Percentiles rank a stretch among this genome's conserved stretches.
Conservation (phyloP, 2,329 filamentous ascomycete genomes). For the Trichothecium roseum region DNA sequence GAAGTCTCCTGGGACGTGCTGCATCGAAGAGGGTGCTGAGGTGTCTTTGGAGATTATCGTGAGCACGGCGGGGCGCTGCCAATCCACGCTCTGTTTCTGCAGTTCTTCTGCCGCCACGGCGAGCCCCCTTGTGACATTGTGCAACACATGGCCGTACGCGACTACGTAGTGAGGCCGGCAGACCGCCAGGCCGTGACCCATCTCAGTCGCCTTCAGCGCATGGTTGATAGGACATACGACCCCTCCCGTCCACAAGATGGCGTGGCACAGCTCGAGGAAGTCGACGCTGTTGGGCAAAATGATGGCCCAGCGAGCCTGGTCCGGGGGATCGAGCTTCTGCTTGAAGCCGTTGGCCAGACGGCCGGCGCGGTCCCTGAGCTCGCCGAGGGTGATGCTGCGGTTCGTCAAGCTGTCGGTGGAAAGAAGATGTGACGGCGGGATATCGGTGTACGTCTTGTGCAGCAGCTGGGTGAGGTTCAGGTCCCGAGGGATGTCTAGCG, state of each 20-base stretch:
- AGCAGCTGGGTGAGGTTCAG: slow-evolving; percentile 33
- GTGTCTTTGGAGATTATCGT: slow-evolving; percentile 18
- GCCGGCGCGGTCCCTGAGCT: slow-evolving; percentile 28
- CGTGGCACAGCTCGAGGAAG: slow-evolving; percentile 30
- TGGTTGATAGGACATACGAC: slow-evolving; percentile 27
- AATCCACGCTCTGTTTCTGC: slow-evolving; percentile 15
- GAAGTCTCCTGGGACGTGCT: slow-evolving; percentile 23
- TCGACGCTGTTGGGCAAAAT: slow-evolving; percentile 34
- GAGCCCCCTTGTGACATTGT: slow-evolving; percentile 20
- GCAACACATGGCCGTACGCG: slow-evolving; percentile 22
- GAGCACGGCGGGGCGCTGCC: slow-evolving; percentile 21
- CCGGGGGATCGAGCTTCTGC: slow-evolving; percentile 17
- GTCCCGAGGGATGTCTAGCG: slow-evolving; percentile 24
- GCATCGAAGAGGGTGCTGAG: too few species aligned
- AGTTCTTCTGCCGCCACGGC: slow-evolving; percentile 17
- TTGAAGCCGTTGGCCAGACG: slow-evolving; percentile 27
- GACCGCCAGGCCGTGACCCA: slow-evolving; percentile 30
- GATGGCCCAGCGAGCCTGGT: slow-evolving; percentile 29
- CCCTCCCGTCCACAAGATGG: slow-evolving; percentile 29
- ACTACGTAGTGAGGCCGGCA: slow-evolving; percentile 29
- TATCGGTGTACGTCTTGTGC: slow-evolving; percentile 20
- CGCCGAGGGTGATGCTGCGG: slow-evolving; percentile 31
- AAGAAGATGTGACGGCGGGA: slow-evolving; percentile 31
- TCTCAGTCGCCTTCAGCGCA: slow-evolving; percentile 25
- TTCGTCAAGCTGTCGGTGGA: slow-evolving; percentile 31